Base-by-base conservation (phyloP, 306 rosid species). In the Inga leiocalycina region DNA sequence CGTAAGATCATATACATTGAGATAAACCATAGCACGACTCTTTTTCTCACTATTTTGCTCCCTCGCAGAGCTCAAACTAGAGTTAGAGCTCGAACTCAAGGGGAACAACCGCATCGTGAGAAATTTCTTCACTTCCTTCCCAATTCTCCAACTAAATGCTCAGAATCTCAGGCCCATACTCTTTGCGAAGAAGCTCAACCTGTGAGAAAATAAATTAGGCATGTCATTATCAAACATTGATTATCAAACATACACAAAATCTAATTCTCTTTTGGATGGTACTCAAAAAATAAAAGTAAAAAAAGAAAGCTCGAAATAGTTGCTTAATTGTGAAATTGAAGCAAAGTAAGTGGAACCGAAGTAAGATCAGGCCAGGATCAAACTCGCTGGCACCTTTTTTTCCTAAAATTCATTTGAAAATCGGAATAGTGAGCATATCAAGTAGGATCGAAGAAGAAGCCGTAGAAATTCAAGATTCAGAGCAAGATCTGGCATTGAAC, bases 1-100 rank as follows among this genome's bases (percentile, higher is more conserved):
- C 30, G 98, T 94, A 65, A 97, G 98, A 88, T 97, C 99, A 85
- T 97, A 97, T 69, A 94, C 92, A 84, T 94, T 97, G 72, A 97
- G 97, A 81, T 86, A 90, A 83, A 97, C 90, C 89, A 73, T 76
- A 46, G 86, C 62, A 52, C 80, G 85, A 74, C 32, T 80, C 74
- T 79, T 86, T 77, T 76, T 81, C 24, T 81, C 87, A 32, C 69
- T 81, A 69, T 74, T 73, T 65, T 34, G 84, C 82, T 85, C 89
- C 87, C 49, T 88, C 17, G 84, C 86, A 16, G 82, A 76, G 81
- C 75, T 69, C 72, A 17, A 67, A 35, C 46, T 68, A 34, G 34
- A 41, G 30, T 12, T 68, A 19, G 74, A 68, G 74, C 74, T 74
- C 5, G 30, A 9, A 64, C 79, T 78, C 74, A 35, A 64, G 27